Conservation (phyloP, 352 stramenopile genomes). For the Phytophthora chlamydospora region DNA sequence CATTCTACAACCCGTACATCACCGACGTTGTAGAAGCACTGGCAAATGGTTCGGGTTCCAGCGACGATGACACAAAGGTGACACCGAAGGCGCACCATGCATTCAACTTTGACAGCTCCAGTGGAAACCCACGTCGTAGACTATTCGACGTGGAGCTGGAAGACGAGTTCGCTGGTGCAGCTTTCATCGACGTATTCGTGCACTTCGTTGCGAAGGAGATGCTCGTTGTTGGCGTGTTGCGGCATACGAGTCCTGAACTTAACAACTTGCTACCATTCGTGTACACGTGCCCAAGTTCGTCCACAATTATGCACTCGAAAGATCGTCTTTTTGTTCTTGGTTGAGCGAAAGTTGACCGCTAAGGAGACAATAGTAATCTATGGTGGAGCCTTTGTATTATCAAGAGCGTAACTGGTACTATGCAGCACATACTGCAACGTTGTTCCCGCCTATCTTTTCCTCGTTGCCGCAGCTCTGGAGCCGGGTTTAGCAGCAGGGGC, state of each 20-base stretch:
- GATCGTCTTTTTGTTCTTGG: conserved; percentile 66
- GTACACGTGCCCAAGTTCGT: conserved; percentile 57
- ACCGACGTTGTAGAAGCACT: conserved; percentile 64
- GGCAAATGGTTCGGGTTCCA: conserved; percentile 29
- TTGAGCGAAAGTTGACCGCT: conserved; percentile 14
- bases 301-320: conserved; percentile 53
- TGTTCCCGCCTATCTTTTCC: conserved; percentile 45
- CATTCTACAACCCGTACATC: conserved; percentile 86
- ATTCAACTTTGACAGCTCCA: not conserved
- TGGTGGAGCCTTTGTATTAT: no score
- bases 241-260: conserved; percentile 39
- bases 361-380: not conserved
- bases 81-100: not conserved
- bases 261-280: conserved; percentile 72
- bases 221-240: conserved; percentile 58
- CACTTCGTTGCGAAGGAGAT: conserved; percentile 49
- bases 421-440: not conserved
- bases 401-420: no score
- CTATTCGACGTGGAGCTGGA: conserved; percentile 52
- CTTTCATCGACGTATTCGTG: conserved; percentile 56
- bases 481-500: conserved; percentile 38
- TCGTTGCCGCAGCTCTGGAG: conserved; percentile 40
- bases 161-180: conserved; percentile 38
- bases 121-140: conserved; percentile 4
- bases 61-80: not conserved